Evolutionary conservation across 2,329 filamentous ascomycete species (phyloP), one percentile per base, ranked within the genome.

Genomic region (Ophidiomyces ophidiicola): DNA sequence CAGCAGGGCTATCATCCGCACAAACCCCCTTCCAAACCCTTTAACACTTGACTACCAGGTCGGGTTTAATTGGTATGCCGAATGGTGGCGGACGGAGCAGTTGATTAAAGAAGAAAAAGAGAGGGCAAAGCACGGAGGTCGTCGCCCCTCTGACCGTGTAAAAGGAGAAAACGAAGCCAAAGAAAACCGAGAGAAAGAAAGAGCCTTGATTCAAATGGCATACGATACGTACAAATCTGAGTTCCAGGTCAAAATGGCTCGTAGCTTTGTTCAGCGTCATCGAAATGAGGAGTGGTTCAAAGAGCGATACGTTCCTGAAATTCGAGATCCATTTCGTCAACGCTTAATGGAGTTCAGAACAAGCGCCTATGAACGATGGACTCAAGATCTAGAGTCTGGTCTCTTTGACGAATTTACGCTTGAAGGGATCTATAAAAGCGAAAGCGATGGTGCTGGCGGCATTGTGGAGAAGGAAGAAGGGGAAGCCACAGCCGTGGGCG

Each of bases 201-300:
- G 74, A 36, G 68, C 72, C 11, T 69, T 74, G 53, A 80, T 80
- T 7, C 76, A 80, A 45, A 67, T 68, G 15, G 74, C 74, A 2
- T 80, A 80, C 44, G 75, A 79, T 50, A 58, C 68, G 28, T 80
- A 80, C 63, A 80, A 80, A 55, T 70, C 73, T 50, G 74, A 77
- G 43, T 62, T 78, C 7, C 75, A 78, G 49, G 64, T 76, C 24
- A 72, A 73, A 48, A 88, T 94, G 80, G 87, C 90, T 0, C 78
- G 86, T 48, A 70, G 74, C 1, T 98, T 98, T 57, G 90, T 98
- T 29, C 76, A 80, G 35, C 81, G 86, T 51, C 90, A 98, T 62
- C 94, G 93, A 58, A 78, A 78, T 30, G 90, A 98, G 59, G 88
- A 98, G 57, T 98, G 90, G 90, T 98, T 98, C 65, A 84, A 80